Conservation (phyloP, 192 early-diverging fungal species). For the Radiomyces spectabilis region DNA sequence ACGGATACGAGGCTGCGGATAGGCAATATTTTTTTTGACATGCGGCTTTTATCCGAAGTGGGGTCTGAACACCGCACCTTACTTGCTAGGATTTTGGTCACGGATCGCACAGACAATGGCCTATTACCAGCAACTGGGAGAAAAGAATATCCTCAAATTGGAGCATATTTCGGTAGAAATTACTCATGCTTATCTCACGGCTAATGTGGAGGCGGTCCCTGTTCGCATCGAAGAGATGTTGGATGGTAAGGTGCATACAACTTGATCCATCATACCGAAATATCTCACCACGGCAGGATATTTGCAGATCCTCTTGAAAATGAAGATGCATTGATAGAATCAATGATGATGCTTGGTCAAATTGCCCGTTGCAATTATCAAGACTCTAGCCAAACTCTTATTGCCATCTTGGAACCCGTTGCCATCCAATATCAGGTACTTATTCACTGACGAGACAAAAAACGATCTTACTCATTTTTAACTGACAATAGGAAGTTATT, state of each 20-base stretch:
- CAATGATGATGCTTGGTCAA: constrained; percentile 60
- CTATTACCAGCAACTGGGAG: constrained; percentile 26
- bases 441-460: neutral
- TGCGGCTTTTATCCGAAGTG: constrained; percentile 29
- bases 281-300: neutral
- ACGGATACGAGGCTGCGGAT: neutral
- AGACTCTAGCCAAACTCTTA: constrained; percentile 40
- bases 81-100: constrained; percentile 83
- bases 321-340: constrained; percentile 59
- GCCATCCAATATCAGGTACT: constrained; percentile 53
- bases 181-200: constrained; percentile 35
- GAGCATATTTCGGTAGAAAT: constrained; percentile 40
- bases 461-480: neutral
- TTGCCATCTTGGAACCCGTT: constrained; percentile 50
- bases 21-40: neutral
- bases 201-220: constrained; percentile 43
- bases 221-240: constrained; percentile 43
- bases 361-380: constrained; percentile 67
- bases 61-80: constrained; percentile 68
- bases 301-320: constrained; percentile 52
- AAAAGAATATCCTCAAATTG: constrained; percentile 21
- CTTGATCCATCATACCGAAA: too few species aligned
- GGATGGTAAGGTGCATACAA: constrained; percentile 49
- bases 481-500: constrained; percentile 8
- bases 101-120: constrained; percentile 59